These are phyloP conservation scores for Saccharomycopsis fermentans DNA, from an alignment of 805 yeast species.

Conservation along the genomic window DNA sequence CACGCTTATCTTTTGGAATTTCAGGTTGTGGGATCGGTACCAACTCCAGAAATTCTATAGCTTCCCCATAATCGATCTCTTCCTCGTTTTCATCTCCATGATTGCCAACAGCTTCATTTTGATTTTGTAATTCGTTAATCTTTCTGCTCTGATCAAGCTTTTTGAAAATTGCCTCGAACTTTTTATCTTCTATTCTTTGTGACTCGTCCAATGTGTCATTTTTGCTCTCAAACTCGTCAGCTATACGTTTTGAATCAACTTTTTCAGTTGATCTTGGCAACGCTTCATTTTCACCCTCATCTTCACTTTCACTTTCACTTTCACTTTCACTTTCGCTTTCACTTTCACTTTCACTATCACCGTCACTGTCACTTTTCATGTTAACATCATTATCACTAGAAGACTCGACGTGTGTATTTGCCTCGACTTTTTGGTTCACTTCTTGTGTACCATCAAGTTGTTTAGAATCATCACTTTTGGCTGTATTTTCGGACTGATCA, in stretches of 20 bases:
- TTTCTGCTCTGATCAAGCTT: slow-evolving; percentile 3
- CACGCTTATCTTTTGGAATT: slow-evolving; percentile 41
- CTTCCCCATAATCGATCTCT: slow-evolving; percentile 5
- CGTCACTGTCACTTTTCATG: slow-evolving; percentile 16
- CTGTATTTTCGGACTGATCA: slow-evolving; percentile 3
- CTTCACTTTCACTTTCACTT: slow-evolving; percentile 20
- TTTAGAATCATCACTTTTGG: neutral
- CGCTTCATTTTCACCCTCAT: slow-evolving; percentile 13
- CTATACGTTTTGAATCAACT: slow-evolving; percentile 19
- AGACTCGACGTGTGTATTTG: neutral
- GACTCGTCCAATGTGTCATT: neutral
- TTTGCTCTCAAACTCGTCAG: slow-evolving; percentile 10
- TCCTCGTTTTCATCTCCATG: slow-evolving; percentile 20
- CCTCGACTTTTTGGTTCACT: neutral
- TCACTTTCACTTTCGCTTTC: slow-evolving; percentile 21
- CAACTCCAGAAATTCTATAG: slow-evolving; percentile 31
- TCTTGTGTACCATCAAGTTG: neutral
- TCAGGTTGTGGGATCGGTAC: slow-evolving; percentile 83
- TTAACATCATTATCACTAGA: neutral
- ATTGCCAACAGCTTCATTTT: slow-evolving; percentile 16
- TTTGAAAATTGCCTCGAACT: slow-evolving; percentile 6
- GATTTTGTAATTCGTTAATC: neutral
- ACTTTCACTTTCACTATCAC: slow-evolving; percentile 20
- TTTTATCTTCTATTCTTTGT: neutral
- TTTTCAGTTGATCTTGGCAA: too few relatives aligned